Evolutionary conservation across 2,329 filamentous ascomycete species (phyloP).

Genomic region (Acrocalymma vagum): DNA sequence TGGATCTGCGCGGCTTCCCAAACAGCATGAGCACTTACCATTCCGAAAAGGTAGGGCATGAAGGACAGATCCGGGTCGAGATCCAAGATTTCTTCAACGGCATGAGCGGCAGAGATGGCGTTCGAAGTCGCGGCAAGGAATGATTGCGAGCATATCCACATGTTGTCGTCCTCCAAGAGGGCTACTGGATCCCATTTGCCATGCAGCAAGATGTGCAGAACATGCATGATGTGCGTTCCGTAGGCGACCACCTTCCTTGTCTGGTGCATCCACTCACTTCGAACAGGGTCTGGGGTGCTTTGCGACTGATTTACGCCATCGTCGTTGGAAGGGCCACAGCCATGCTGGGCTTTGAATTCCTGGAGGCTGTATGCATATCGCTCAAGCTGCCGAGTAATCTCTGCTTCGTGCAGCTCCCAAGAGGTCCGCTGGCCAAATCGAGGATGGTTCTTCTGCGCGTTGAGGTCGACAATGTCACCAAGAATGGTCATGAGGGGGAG

Average conservation of each 20-base stretch:
- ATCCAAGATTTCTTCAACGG: slow-evolving; percentile 85
- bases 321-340: slow-evolving; percentile 40
- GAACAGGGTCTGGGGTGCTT: slow-evolving; percentile 45
- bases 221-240: slow-evolving; percentile 92
- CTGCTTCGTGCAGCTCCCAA: slow-evolving; percentile 80
- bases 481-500: slow-evolving; percentile 92
- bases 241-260: slow-evolving; percentile 88
- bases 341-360: slow-evolving; percentile 64
- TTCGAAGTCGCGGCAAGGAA: slow-evolving; percentile 89
- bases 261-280: slow-evolving; percentile 80
- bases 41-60: slow-evolving; percentile 97
- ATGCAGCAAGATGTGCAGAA: slow-evolving; percentile 85
- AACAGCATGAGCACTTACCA: slow-evolving; percentile 58
- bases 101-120: slow-evolving; percentile 87
- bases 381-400: slow-evolving; percentile 83
- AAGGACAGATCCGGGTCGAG: slow-evolving; percentile 91
- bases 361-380: slow-evolving; percentile 82
- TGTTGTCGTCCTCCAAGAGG: slow-evolving; percentile 86
- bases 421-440: slow-evolving; percentile 78
- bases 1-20: neutral
- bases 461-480: slow-evolving; percentile 89
- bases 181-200: slow-evolving; percentile 96
- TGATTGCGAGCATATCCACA: slow-evolving; percentile 90
- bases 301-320: slow-evolving; percentile 43
- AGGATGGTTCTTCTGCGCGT: slow-evolving; percentile 88